Percentiles rank a stretch among this genome's conserved stretches.
These are phyloP conservation scores for Suhomyces yuchorum DNA, from an alignment of 1,139 yeast species.

Conservation along the genomic window DNA sequence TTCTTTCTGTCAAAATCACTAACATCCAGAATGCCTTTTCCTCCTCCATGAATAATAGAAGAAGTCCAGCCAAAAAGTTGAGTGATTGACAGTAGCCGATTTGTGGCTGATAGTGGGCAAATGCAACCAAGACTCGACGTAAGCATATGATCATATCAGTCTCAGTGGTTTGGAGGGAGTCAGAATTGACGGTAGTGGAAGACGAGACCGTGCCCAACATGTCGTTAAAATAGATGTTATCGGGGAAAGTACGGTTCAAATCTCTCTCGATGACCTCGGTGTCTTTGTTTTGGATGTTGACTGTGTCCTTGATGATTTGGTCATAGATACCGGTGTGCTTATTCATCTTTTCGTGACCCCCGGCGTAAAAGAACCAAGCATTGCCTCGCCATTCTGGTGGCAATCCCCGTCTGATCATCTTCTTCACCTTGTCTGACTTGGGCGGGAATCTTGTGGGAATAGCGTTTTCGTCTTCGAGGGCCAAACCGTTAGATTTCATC, in stretches of 20 bases:
- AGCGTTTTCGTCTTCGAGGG: constrained; percentile 30
- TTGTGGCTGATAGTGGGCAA: constrained; percentile 83
- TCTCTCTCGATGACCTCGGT: constrained; percentile 93
- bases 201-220: constrained; percentile 8
- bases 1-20: constrained; percentile 81
- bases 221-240: constrained; percentile 69
- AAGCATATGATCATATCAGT: constrained; percentile 68
- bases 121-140: constrained; percentile 79
- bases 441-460: constrained; percentile 71
- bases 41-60: constrained; percentile 81
- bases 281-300: constrained; percentile 59
- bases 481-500: constrained; percentile 69
- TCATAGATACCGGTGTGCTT: constrained; percentile 75
- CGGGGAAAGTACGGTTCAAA: constrained; percentile 91
- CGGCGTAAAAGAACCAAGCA: constrained; percentile 97
- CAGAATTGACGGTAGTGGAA: constrained; percentile 9
- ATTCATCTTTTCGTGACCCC: constrained; percentile 76
- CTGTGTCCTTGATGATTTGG: constrained; percentile 58
- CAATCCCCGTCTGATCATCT: constrained; percentile 85
- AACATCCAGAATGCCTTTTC: constrained; percentile 95
- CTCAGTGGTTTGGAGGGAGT: constrained; percentile 35
- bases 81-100: constrained; percentile 96
- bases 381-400: constrained; percentile 97
- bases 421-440: constrained; percentile 75
- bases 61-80: constrained; percentile 85